Conservation (phyloP, 1,284 basidiomycete genomes). For the Phellopilus nigrolimitatus region DNA sequence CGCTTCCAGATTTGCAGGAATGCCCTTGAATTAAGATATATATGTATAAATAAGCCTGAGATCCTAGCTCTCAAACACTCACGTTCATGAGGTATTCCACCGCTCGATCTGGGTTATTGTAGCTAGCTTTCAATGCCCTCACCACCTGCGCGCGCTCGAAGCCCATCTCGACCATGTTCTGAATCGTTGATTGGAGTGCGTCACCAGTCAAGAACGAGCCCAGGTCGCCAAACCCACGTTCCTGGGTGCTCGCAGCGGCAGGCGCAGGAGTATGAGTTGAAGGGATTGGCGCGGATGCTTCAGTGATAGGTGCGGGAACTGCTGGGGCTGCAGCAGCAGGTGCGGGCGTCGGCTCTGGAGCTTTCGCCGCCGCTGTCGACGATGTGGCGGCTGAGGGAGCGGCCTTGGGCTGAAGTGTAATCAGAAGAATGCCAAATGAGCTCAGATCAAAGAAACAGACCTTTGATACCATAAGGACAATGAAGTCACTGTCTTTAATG, state of each 20-base stretch:
- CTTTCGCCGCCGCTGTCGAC: conserved; percentile 31
- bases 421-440: conserved; percentile 4
- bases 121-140: conserved; percentile 88
- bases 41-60: conserved; percentile 11
- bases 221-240: conserved; percentile 41
- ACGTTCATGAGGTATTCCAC: conserved; percentile 97
- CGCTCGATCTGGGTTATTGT: conserved; percentile 97
- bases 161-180: conserved; percentile 92
- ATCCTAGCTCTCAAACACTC: conserved; percentile 32
- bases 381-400: conserved; percentile 32
- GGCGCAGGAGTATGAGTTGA: conserved; percentile 33
- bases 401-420: conserved; percentile 45
- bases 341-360: conserved; percentile 29
- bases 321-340: conserved; percentile 31
- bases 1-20: conserved; percentile 67
- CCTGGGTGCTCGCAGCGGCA: conserved; percentile 28
- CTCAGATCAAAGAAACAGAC: conserved; percentile 37
- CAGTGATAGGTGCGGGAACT: conserved; percentile 35
- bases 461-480: conserved; percentile 98
- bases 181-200: conserved; percentile 70
- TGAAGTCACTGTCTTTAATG: conserved; percentile 98
- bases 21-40: conserved; percentile 51
- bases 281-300: conserved; percentile 31
- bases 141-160: conserved; percentile 85
- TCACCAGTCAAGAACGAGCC: conserved; percentile 70